phyloP scores from a whole-genome alignment of 805 yeast genomes.

The Saccharomycodes ludwigii region DNA sequence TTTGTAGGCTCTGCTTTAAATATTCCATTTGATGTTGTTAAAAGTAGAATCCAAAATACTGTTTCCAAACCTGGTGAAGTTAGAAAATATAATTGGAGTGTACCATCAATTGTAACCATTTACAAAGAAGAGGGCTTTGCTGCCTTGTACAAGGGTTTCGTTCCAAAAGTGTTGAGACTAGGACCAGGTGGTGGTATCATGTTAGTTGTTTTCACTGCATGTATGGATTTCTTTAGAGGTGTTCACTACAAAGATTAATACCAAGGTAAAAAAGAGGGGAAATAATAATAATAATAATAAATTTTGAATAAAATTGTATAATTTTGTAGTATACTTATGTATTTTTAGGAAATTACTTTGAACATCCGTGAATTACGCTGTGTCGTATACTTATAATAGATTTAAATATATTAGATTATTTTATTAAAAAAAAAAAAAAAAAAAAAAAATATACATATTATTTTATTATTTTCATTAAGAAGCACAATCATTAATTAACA shows the following conservation, averaged over 20 bases:
- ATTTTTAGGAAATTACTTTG: conserved; percentile 1
- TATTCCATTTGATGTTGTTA: conserved; percentile 96
- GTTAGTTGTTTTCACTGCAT: conserved; percentile 88
- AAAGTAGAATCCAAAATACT: conserved; percentile 84
- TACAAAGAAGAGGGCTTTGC: conserved; percentile 83
- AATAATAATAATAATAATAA: neutral
- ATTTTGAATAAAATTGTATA: neutral
- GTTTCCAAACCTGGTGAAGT: conserved; percentile 55
- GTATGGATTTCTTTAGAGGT: conserved; percentile 86
- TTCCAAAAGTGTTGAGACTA: conserved; percentile 91
- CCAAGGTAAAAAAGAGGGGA: neutral
- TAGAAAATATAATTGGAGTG: conserved; percentile 86
- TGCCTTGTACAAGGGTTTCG: conserved; percentile 90
- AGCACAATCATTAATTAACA: neutral
- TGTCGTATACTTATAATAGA: no score
- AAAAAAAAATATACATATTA: neutral
- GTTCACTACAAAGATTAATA: conserved; percentile 2
- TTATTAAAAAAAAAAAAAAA: neutral
- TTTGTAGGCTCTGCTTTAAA: conserved; percentile 89
- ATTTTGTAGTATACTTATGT: neutral
- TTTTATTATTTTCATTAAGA: neutral
- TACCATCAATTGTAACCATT: conserved; percentile 64
- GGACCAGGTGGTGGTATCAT: conserved; percentile 99
- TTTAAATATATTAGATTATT: no score
- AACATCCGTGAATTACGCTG: no score